Base-by-base conservation (phyloP, 352 stramenopile species). In the Aphanomyces invadans region DNA sequence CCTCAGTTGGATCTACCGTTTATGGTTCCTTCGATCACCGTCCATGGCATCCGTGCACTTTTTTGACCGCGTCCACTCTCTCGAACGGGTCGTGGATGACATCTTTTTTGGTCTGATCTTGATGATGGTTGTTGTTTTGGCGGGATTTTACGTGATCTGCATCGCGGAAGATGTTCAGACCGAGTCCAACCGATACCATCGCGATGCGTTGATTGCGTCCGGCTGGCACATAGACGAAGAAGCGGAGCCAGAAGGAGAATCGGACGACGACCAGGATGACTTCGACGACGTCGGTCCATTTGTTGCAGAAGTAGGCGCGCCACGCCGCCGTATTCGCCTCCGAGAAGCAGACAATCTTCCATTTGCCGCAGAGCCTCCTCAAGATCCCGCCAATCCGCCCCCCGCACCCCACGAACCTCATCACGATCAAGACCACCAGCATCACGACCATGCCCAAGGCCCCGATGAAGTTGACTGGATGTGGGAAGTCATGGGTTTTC, bases 401-500 rank as follows among this genome's bases (percentile, higher is more conserved):
- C n/a, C n/a, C n/a, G n/a, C n/a, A n/a, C n/a, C n/a, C n/a, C n/a
- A n/a, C 45, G 23, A 31, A 19, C 57, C 29, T 3, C 57, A 12
- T 3, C 15, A 53, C 45, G 15, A 36, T 17, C 28, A 38, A 3
- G 15, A 21, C 29, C 23, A 65, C 28, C 23, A 51, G 2, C 57
- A 42, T n/a, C 57, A 38, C 12, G 42, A 56, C 26, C 60, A 49
- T 4, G 38, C 9, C 23, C 48, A 57, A n/a, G 33, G 7, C 39
- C 23, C 28, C 26, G 60, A 49, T 23, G 49, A 39, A 39, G 48
- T 45, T 26, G 38, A 51, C 26, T 33, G 95, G 1, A 83, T 99
- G 71, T 95, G 98, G 69, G 95, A 99, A 68, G 74, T 99, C 1
- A 73, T 99, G 25, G 96, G 96, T 7, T 76, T 99, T 23, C 90